Percentiles rank a stretch among this genome's conserved stretches.
Evolutionary conservation across 2,329 filamentous ascomycete species (phyloP).

Genomic region (Aulographum hederae): DNA sequence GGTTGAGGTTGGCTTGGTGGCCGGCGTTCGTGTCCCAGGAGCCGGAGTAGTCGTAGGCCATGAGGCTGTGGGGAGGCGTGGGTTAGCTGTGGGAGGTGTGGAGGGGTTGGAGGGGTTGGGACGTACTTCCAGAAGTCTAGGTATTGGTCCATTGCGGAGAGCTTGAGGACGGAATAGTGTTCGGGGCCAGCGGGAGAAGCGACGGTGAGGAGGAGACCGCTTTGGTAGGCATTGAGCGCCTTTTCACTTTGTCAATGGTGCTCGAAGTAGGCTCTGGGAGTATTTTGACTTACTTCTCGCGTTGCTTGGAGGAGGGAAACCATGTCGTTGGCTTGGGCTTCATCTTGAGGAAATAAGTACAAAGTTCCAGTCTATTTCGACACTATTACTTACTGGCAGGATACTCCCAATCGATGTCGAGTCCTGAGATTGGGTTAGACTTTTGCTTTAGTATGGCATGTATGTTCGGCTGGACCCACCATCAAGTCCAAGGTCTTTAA

Average conservation of each 20-base stretch:
- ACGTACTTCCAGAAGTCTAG: constrained; percentile 34
- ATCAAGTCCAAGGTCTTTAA: constrained; percentile 62
- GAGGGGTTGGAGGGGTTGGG: too few species aligned
- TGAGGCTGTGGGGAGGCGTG: too few species aligned
- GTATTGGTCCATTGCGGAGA: constrained; percentile 20
- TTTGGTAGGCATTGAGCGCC: too few species aligned
- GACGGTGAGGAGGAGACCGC: constrained; percentile 24
- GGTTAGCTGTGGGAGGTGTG: too few species aligned
- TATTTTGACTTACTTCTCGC: too few species aligned
- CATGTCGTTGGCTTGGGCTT: too few species aligned
- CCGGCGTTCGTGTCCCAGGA: constrained; percentile 57
- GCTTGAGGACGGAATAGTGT: constrained; percentile 23
- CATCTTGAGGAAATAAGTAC: too few species aligned
- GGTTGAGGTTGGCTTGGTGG: constrained; percentile 67
- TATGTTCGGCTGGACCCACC: too few species aligned
- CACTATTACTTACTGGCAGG: constrained; percentile 19
- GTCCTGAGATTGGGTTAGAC: too few species aligned
- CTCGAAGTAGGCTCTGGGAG: too few species aligned
- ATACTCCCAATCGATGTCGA: constrained; percentile 32
- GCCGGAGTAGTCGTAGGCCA: constrained; percentile 44
- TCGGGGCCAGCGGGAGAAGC: constrained; percentile 24
- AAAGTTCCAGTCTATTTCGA: constrained; percentile 21
- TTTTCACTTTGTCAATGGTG: too few species aligned
- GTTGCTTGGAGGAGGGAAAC: constrained; percentile 21
- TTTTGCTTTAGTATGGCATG: too few species aligned